Evolutionary conservation across 257 asterid genomes (phyloP), one percentile per base, ranked within the genome.

Genomic region (Capsicum baccatum): DNA sequence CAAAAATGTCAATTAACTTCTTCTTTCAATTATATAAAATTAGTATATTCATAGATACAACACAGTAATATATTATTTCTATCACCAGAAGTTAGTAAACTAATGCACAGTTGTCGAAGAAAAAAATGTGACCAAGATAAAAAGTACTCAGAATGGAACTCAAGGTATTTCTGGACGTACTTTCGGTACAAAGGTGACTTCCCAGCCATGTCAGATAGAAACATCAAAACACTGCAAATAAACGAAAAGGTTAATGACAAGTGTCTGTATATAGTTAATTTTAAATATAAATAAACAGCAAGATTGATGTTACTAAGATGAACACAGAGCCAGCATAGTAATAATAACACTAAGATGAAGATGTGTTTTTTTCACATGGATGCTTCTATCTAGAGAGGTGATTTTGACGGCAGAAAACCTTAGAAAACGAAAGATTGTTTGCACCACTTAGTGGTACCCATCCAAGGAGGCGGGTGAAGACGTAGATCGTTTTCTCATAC

Each of bases 131-230:
- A 54, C 81, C 81, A 54, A 78, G 64, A 78, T 13, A 78, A 78
- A 78, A 54, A 21, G 64, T 63, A 54, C 8, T 78, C 64, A 54
- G 33, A 14, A 54, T 54, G 64, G 64, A 78, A 78, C 9, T 26
- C 47, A 26, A 26, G 81, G 83, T 85, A 56, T 12, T 17, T 64
- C 66, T 82, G 60, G 66, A 89, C 99, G 42, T 95, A 97, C 99
- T 94, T 97, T 88, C 91, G 92, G 91, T 97, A 97, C 90, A 97
- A 83, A 64, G 98, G 98, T 35, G 97, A 90, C 90, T 86, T 93
- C 87, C 98, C 98, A 70, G 97, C 87, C 99, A 97, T 97, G 87
- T 97, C 99, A 73, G 99, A 94, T 52, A 95, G 94, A 90, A 97
- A 94, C 85, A 92, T 90, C 66, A 87, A 87, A 80, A 97, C 94